Evolutionary conservation across 208 protist species (phyloP), one percentile per base, ranked within the genome.

Genomic region (Trypanosoma caninum): DNA sequence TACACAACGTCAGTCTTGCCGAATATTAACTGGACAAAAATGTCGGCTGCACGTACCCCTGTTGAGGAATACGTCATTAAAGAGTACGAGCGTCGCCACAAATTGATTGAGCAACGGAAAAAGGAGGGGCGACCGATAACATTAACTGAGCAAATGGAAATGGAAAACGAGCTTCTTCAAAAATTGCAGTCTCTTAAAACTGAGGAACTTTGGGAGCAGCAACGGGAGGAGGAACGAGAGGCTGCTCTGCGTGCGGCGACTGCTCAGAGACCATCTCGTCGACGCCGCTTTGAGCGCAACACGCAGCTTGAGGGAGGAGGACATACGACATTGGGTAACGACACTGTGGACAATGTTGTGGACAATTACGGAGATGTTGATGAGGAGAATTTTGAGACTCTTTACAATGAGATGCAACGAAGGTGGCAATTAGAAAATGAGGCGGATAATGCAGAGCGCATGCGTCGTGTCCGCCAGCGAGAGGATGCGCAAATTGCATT

Each of bases 111-210:
- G 25, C 78, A 76, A 34, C 78, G 84, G 14, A 58, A 66, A 23
- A 80, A 76, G 56, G 84, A 91, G 31, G 89, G 89, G 11, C 65
- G 74, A 25, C 89, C 83, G 11, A 89, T 93, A 79, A 82, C 82
- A 11, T 67, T 95, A 47, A 73, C 73, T 14, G 83, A 95, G 73
- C 89, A 95, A 67, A 68, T 95, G 42, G 76, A 74, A 59, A 64
- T 86, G 35, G 89, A 95, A 38, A 65, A 72, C 35, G 72, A 87
- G 50, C 53, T 95, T 58, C 65, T 83, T 25, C 59, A 87, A 27
- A 67, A 77, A 55, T 73, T 95, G 11, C 68, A 66, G 10, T 61
- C 58, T 28, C 52, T 72, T 16, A 86, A 74, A 31, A 61, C 65
- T 2, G 76, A 84, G 47, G 75, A 88, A 28, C 69, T 94, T 31